phyloP scores from a whole-genome alignment of 352 stramenopile genomes.

The Peronospora belbahrii region DNA sequence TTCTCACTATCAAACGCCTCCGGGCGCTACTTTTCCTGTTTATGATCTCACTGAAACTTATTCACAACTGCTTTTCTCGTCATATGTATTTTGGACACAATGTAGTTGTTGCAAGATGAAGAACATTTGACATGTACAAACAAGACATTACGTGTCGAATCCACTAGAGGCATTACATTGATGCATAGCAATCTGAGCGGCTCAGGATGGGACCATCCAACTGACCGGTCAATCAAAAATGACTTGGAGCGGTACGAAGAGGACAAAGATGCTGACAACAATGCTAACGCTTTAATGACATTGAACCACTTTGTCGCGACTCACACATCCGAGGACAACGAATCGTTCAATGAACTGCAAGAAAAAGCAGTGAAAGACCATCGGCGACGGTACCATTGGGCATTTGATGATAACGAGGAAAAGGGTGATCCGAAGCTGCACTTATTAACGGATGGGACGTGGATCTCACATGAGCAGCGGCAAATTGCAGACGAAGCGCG shows the following conservation, averaged over 20 bases:
- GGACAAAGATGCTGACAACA: constrained; percentile 1
- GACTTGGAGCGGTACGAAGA: not conserved
- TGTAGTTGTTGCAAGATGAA: constrained; percentile 25
- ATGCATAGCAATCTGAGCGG: constrained; percentile 14
- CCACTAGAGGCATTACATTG: constrained; percentile 5
- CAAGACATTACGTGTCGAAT: constrained; percentile 15
- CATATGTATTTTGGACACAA: not conserved
- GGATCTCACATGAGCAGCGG: constrained; percentile 62
- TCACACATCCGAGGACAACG: constrained; percentile 83
- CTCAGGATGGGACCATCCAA: constrained; percentile 59
- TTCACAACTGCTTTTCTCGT: not conserved
- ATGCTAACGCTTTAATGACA: constrained; percentile 33
- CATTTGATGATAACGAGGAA: constrained; percentile 45
- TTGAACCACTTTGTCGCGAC: constrained; percentile 72
- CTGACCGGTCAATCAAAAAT: constrained; percentile 4
- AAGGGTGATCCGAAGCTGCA: constrained; percentile 63
- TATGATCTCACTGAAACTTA: not conserved
- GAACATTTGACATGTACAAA: constrained; percentile 18
- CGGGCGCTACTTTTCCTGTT: not conserved
- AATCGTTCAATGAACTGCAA: constrained; percentile 67
- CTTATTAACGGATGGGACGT: constrained; percentile 57
- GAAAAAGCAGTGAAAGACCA: constrained; percentile 64
- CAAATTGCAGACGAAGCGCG: constrained; percentile 50
- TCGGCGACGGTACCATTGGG: constrained; percentile 67
- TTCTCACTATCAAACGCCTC: not conserved